These are phyloP conservation scores for Yamadazyma olivae DNA, from an alignment of 805 yeast genomes.

Conservation along the genomic window DNA sequence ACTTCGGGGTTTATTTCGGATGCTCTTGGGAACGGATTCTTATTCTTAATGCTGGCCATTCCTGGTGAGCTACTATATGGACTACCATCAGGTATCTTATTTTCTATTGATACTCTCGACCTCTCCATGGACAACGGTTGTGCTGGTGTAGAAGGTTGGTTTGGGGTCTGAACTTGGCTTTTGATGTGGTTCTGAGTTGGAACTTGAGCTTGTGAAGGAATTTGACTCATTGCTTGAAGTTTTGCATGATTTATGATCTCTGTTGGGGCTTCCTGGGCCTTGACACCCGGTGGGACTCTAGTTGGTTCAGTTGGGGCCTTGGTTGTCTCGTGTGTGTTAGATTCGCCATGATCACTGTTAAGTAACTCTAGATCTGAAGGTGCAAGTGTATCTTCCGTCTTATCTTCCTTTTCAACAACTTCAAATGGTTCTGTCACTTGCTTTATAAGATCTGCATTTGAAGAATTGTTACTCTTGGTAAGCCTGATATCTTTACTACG, in stretches of 20 bases:
- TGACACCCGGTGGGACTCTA: no score
- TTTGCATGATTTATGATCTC: no score
- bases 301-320: no score
- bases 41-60: no score
- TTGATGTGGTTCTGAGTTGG: neutral
- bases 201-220: neutral
- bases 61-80: neutral
- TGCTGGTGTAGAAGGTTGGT: neutral
- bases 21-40: constrained; percentile 1
- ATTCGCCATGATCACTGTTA: constrained; percentile 2
- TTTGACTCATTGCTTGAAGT: no score
- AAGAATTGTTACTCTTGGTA: constrained; percentile 12
- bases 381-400: neutral
- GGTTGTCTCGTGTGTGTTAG: no score
- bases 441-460: constrained; percentile 5
- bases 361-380: constrained; percentile 7
- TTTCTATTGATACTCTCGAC: no score
- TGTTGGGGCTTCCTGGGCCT: no score
- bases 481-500: constrained; percentile 4
- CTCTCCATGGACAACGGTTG: neutral
- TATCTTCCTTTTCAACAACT: neutral
- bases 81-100: no score
- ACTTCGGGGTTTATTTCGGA: neutral
- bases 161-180: neutral
- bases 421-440: neutral